Conservation (phyloP, 257 asterid species). For the Scutellaria minor region DNA sequence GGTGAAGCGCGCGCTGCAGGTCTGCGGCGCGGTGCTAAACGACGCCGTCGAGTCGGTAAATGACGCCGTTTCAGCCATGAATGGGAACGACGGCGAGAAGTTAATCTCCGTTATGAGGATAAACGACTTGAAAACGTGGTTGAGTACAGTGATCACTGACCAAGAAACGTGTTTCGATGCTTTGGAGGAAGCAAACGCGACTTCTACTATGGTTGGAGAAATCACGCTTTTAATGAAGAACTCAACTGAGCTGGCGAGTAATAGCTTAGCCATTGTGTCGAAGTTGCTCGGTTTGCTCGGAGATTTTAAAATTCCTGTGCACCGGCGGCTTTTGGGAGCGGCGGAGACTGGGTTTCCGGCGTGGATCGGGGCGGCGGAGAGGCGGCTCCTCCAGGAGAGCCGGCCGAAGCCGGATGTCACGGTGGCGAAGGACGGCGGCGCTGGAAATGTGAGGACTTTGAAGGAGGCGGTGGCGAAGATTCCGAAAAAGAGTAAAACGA, state of each 20-base stretch:
- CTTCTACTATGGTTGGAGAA: conserved; percentile 37
- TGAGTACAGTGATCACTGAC: conserved; percentile 68
- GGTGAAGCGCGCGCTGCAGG: conserved; percentile 52
- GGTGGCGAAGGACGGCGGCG: conserved; percentile 63
- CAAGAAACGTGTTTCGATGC: conserved; percentile 83
- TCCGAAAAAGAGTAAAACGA: conserved; percentile 54
- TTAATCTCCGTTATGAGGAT: conserved; percentile 36
- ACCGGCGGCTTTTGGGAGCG: conserved; percentile 52
- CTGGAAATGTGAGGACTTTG: conserved; percentile 53
- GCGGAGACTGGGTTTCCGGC: conserved; percentile 46
- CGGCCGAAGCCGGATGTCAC: conserved; percentile 55
- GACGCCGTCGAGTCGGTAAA: conserved; percentile 67
- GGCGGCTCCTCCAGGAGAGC: conserved; percentile 57
- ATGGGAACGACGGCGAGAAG: conserved; percentile 34
- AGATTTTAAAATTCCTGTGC: conserved; percentile 48
- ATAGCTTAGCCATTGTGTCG: conserved; percentile 76
- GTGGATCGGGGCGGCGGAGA: conserved; percentile 60
- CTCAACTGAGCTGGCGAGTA: conserved; percentile 65
- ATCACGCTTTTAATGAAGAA: conserved; percentile 49
- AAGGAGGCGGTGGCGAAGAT: conserved; percentile 61
- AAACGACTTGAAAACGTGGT: conserved; percentile 64
- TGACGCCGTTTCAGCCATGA: conserved; percentile 50
- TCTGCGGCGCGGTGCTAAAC: conserved; percentile 56
- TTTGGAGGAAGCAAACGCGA: conserved; percentile 59
- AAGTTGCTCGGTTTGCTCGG: conserved; percentile 51